Base-by-base conservation (phyloP, 345 rosid species). In the Camelina sativa region DNA sequence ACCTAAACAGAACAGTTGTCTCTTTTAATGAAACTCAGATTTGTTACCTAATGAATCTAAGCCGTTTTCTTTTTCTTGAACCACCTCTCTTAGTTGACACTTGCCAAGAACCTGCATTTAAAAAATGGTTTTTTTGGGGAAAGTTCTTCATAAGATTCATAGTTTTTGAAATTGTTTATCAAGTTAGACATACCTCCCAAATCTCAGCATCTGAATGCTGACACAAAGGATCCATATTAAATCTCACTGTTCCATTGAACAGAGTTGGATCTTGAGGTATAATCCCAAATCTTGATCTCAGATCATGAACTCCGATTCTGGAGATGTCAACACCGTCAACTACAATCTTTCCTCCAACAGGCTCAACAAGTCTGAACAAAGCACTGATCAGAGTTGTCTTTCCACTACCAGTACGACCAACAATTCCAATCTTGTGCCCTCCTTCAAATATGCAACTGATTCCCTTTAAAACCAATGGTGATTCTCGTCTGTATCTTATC, bases 221-320 rank as follows among this genome's bases (percentile, higher is more conserved):
- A 72, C 82, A 81, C 43, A 88, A 73, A 46, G 99, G 99, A 71
- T 95, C 97, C 82, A 95, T 69, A 60, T 95, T 95, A 81, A 82
- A 90, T 81, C 97, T 87, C 69, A 95, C 99, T 22, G 93, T 92
- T 69, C 97, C 99, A 35, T 86, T 90, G 77, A 92, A 95, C 23
- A 92, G 86, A 50, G 98, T 92, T 57, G 99, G 97, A 66, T 95
- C 99, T 47, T 90, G 97, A 73, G 97, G 99, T 70, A 95, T 92
- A 50, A 95, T 88, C 67, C 96, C 99, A 53, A 92, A 86, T n/a
- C 92, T 81, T 41, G 97, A 86, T 69, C 99, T 83, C 50, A 95
- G 76, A 80, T 92, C 99, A 44, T 89, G 97, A 56, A 95, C 90
- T 52, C 99, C 97, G 22, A 90, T 85, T 65, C 53, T 85, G 13